These are phyloP conservation scores for Drechslerella dactyloides DNA, from an alignment of 2,329 filamentous ascomycete species.

Conservation along the genomic window DNA sequence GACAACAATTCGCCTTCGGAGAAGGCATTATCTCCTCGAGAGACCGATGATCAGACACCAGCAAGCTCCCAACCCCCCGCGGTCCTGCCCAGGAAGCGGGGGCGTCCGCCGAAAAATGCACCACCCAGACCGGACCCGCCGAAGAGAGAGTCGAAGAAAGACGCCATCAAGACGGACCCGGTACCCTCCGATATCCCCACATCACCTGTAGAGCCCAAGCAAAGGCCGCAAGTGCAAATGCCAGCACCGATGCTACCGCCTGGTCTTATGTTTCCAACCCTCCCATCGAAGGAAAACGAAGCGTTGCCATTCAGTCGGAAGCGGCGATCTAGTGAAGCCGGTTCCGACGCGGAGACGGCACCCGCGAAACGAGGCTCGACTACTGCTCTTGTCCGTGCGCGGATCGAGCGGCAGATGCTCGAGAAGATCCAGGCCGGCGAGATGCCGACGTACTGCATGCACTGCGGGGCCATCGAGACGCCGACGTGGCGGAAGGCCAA, in stretches of 20 bases:
- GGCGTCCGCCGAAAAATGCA: slow-evolving; percentile 43
- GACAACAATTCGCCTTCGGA: slow-evolving; percentile 32
- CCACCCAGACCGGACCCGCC: slow-evolving; percentile 14
- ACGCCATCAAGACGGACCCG: slow-evolving; percentile 20
- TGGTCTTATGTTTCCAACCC: slow-evolving; percentile 24
- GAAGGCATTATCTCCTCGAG: slow-evolving; percentile 32
- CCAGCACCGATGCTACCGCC: slow-evolving; percentile 37
- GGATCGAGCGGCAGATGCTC: slow-evolving; percentile 48
- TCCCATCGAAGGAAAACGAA: slow-evolving; percentile 25
- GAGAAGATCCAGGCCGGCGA: slow-evolving; percentile 74
- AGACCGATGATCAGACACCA: slow-evolving; percentile 37
- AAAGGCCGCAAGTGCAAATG: slow-evolving; percentile 17
- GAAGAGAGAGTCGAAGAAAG: slow-evolving; percentile 29
- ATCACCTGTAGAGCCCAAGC: slow-evolving; percentile 26
- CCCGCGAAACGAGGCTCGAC: slow-evolving; percentile 50
- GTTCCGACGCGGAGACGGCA: slow-evolving; percentile 29
- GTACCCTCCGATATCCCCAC: slow-evolving; percentile 31
- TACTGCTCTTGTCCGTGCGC: slow-evolving; percentile 51
- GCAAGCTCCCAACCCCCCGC: slow-evolving; percentile 24
- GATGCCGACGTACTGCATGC: slow-evolving; percentile 85
- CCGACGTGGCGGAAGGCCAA: slow-evolving; percentile 95
- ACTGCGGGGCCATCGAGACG: slow-evolving; percentile 94
- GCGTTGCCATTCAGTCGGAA: slow-evolving; percentile 16
- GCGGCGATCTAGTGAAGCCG: slow-evolving; percentile 41
- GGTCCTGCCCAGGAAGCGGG: slow-evolving; percentile 28